Percentiles rank a stretch among this genome's conserved stretches.
Evolutionary conservation across 768 basidiomycete genomes (phyloP).

Genomic region (Chlorophyllum brunneum): DNA sequence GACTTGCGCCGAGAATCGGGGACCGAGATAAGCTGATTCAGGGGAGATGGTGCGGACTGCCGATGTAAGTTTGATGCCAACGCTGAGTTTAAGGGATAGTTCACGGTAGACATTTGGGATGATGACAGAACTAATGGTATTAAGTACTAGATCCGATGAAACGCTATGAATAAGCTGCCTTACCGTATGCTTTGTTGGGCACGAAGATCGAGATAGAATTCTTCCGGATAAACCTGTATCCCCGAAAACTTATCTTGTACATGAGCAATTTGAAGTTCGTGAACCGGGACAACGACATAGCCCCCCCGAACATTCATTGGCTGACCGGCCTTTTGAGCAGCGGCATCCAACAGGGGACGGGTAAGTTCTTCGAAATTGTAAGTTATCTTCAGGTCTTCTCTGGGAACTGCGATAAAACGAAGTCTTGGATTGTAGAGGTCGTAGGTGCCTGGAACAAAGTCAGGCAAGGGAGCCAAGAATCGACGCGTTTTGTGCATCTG

Average conservation of each 20-base stretch:
- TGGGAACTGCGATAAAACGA: slow-evolving; percentile 44
- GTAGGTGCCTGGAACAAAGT: slow-evolving; percentile 41
- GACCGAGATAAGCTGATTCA: slow-evolving; percentile 51
- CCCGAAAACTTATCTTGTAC: slow-evolving; percentile 48
- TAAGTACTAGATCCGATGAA: background rate
- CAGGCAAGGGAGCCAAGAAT: slow-evolving; percentile 46
- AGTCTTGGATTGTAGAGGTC: slow-evolving; percentile 47
- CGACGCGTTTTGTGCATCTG: slow-evolving; percentile 58
- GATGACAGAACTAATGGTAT: slow-evolving; percentile 42
- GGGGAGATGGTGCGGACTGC: slow-evolving; percentile 60
- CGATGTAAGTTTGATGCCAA: slow-evolving; percentile 55
- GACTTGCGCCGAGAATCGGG: slow-evolving; percentile 50
- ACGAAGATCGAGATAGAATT: slow-evolving; percentile 37
- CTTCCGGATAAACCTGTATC: slow-evolving; percentile 36
- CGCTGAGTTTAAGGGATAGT: slow-evolving; percentile 50
- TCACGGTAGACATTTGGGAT: slow-evolving; percentile 42
- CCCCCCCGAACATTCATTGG: slow-evolving; percentile 29
- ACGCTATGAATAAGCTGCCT: background rate
- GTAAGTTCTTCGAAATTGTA: slow-evolving; percentile 46
- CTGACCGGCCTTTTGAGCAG: slow-evolving; percentile 33
- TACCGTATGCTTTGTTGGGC: slow-evolving; percentile 57
- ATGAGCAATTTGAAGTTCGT: slow-evolving; percentile 50
- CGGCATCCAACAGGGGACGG: slow-evolving; percentile 36
- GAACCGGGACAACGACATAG: slow-evolving; percentile 45
- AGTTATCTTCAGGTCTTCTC: slow-evolving; percentile 39